Evolutionary conservation across 495 filamentous ascomycete species (phyloP), one percentile per base, ranked within the genome.

Genomic region (Trichoderma parareesei): DNA sequence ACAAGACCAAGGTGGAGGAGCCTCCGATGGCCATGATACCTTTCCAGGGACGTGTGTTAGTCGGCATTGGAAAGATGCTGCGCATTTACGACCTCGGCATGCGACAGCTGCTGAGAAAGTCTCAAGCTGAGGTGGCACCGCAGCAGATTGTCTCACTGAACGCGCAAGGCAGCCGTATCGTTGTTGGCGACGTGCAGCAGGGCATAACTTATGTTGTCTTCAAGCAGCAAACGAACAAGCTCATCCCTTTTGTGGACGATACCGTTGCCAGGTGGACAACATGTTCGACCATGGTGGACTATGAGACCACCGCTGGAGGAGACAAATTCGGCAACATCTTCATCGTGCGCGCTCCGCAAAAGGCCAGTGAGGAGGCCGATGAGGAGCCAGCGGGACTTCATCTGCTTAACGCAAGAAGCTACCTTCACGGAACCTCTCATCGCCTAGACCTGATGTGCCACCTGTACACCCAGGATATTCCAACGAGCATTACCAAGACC

Each of bases 271-370:
- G 95, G 33, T 97, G 90, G 89, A 96, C 91, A 0, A 93, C 90
- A 1, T 86, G 87, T 59, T 90, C 87, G 1, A 82, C 90, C 6
- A 97, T 98, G 93, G 87, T 97, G 1, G 95, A 99, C 72, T 99
- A 99, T 76, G 94, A 98, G 72, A 97, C 93, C 1, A 86, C 89
- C 18, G 94, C 92, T 11, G 94, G 93, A 42, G 95, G 95, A 49
- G 95, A 99, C 77, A 97, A 96, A 72, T 99, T 99, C 67, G 95
- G 95, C 57, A 98, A 98, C 69, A 71, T 99, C 3, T 98, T 92
- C 91, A 82, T 98, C 44, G 73, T 98, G 64, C 89, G 95, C 11
- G 93, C 90, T 69, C 92, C 95, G 0, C 83, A 87, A 66, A 93
- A 96, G 73, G 85, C 87, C 3, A 93, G 89, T 0, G 90, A 93